Evolutionary conservation across 352 stramenopile genomes (phyloP).

Genomic region (Phytophthora boehmeriae): DNA sequence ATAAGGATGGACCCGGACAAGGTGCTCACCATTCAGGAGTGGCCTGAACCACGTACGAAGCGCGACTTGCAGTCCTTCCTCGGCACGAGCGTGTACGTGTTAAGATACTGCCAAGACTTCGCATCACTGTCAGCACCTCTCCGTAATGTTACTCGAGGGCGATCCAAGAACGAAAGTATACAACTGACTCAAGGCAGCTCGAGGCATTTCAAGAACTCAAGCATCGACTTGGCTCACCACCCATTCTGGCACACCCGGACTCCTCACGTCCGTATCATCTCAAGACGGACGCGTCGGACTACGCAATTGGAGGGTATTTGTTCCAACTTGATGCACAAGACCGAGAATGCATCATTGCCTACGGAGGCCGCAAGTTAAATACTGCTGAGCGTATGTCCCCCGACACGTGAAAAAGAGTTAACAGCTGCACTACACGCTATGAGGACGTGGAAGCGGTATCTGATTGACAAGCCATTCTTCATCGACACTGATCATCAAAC

Average conservation of each 20-base stretch:
- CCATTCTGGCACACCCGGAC: slow-evolving; percentile 14
- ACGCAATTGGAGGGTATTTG: slow-evolving; percentile 19
- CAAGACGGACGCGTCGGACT: slow-evolving; percentile 15
- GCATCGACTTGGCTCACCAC: slow-evolving; percentile 2
- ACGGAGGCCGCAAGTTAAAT: slow-evolving; percentile 15
- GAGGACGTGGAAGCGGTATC: slow-evolving; percentile 17
- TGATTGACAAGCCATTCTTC: slow-evolving; percentile 14
- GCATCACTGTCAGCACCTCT: neutral
- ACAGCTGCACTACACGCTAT: slow-evolving; percentile 15
- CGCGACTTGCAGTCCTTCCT: slow-evolving; percentile 19
- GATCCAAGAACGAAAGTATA: too few species aligned
- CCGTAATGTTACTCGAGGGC: neutral
- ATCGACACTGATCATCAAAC: slow-evolving; percentile 20
- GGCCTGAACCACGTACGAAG: slow-evolving; percentile 17
- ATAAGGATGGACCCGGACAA: slow-evolving; percentile 23
- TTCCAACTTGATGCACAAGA: slow-evolving; percentile 23
- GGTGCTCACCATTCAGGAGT: slow-evolving; percentile 4
- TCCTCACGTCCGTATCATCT: slow-evolving; percentile 10
- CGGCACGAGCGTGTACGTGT: slow-evolving; percentile 15
- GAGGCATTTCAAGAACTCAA: slow-evolving; percentile 2
- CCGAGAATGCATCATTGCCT: too few species aligned
- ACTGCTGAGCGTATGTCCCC: slow-evolving; percentile 11
- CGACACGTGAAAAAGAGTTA: slow-evolving; percentile 19
- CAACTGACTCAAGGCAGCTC: neutral
- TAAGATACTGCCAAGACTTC: slow-evolving; percentile 13